Base-by-base conservation (phyloP, 495 filamentous ascomycete genomes). In the Penicillium bialowiezense region DNA sequence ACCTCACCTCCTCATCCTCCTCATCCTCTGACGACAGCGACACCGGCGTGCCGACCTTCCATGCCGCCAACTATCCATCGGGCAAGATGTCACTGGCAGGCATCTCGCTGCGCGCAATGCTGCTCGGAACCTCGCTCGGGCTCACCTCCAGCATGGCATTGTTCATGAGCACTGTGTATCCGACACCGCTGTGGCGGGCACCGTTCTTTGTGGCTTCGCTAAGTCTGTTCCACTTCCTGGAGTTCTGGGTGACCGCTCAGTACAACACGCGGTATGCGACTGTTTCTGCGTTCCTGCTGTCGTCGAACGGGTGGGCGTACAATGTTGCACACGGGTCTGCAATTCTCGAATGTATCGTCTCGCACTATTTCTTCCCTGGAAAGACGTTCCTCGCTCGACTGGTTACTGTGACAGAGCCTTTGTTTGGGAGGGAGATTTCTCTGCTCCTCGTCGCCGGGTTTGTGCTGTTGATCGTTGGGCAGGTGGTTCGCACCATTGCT, bases 181-280 rank as follows among this genome's bases (percentile, higher is more conserved):
- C 50, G 1, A 70, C 67, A 21, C 73, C 79, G 0, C 76, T 91
- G 52, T 97, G 91, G 91, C 88, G 93, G 51, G 63, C 86, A 1
- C 83, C 90, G 14, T 85, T 90, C 75, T 96, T 98, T 73, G 55
- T 91, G 60, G 69, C 76, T 38, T 67, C 82, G 20, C 83, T 98
- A 46, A 81, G 84, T 13, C 62, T 86, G 45, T 97, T 97, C 78
- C 93, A 98, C 70, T 95, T 95, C 72, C 86, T 98, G 67, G 93
- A 98, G 70, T 98, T 88, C 77, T 92, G 79, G 73, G 86, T 82
- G 40, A 97, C 92, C 0, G 93, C 93, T 20, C 70, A 68, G 18
- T 88, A 87, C 69, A 97, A 97, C 71, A 88, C 90, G 0, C 66
- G 72, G 29, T 68, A 77, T n/a, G 90, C 90, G 5, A 75, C 76